Evolutionary conservation across 768 basidiomycete genomes (phyloP).

Genomic region (Tulasnella sp.): DNA sequence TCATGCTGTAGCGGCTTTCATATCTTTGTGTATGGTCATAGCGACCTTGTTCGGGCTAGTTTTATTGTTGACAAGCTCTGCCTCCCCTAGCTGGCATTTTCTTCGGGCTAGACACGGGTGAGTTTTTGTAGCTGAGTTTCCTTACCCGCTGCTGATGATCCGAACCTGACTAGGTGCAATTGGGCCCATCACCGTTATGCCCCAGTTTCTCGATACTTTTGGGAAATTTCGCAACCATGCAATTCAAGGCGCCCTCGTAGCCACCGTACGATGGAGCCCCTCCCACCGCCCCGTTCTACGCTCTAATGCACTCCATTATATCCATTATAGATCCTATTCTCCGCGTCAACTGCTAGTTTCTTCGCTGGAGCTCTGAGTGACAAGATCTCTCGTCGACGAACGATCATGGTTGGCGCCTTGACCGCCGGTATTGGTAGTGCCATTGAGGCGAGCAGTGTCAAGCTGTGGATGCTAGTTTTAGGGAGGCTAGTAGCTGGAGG

Average conservation of each 20-base stretch:
- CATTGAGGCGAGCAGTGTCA: constrained; percentile 38
- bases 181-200: constrained; percentile 49
- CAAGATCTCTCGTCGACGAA: constrained; percentile 46
- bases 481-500: constrained; percentile 46
- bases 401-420: constrained; percentile 43
- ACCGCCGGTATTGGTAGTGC: constrained; percentile 44
- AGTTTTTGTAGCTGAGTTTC: neutral
- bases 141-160: neutral
- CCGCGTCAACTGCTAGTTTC: constrained; percentile 30
- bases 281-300: neutral
- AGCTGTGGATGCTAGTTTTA: constrained; percentile 41
- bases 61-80: neutral
- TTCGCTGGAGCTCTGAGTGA: constrained; percentile 44
- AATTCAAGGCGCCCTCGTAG: constrained; percentile 30
- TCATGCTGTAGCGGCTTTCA: constrained; percentile 15
- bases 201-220: constrained; percentile 38
- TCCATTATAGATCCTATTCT: constrained; percentile 28
- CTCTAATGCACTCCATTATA: neutral
- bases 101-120: constrained; percentile 40
- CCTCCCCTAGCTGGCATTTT: constrained; percentile 35
- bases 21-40: constrained; percentile 30
- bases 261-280: constrained; percentile 22
- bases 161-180: constrained; percentile 33
- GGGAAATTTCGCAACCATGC: constrained; percentile 25
- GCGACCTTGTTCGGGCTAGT: neutral